Percentiles rank a stretch among this genome's conserved stretches.
phyloP scores from a whole-genome alignment of 176 grass and related monocot genomes.

The Oryza punctata region DNA sequence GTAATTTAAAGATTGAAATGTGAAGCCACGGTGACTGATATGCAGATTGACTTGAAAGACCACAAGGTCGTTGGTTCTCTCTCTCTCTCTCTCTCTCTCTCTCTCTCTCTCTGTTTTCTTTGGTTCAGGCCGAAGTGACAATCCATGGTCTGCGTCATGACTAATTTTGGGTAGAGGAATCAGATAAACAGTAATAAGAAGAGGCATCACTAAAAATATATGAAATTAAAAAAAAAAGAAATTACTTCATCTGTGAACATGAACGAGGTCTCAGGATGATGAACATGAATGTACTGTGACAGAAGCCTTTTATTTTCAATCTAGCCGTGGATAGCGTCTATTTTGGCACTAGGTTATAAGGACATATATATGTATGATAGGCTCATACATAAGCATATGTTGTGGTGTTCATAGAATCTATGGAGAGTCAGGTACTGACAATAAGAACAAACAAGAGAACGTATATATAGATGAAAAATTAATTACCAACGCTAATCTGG shows the following conservation, averaged over 20 bases:
- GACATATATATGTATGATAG: not conserved
- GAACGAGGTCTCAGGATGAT: not conserved
- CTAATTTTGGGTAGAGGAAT: not conserved
- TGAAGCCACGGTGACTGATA: not conserved
- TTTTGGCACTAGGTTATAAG: not conserved
- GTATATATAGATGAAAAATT: not conserved
- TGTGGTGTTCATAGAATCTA: not conserved
- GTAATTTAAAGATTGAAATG: not conserved
- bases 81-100: no score
- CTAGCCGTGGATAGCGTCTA: not conserved
- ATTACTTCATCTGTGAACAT: not conserved
- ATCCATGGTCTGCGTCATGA: not conserved
- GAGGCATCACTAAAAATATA: not conserved
- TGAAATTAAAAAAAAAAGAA: not conserved
- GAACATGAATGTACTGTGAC: not conserved
- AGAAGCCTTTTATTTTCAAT: not conserved
- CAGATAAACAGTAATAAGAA: not conserved
- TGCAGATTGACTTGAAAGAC: slow-evolving; percentile 2
- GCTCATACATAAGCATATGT: no score
- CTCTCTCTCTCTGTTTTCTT: not conserved
- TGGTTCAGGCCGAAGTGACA: not conserved
- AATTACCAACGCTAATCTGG: slow-evolving; percentile 59
- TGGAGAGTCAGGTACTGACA: not conserved
- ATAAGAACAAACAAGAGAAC: not conserved
- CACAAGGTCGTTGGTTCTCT: not conserved